These are phyloP conservation scores for Amyloporia xantha DNA, from an alignment of 768 basidiomycete genomes.

Conservation along the genomic window DNA sequence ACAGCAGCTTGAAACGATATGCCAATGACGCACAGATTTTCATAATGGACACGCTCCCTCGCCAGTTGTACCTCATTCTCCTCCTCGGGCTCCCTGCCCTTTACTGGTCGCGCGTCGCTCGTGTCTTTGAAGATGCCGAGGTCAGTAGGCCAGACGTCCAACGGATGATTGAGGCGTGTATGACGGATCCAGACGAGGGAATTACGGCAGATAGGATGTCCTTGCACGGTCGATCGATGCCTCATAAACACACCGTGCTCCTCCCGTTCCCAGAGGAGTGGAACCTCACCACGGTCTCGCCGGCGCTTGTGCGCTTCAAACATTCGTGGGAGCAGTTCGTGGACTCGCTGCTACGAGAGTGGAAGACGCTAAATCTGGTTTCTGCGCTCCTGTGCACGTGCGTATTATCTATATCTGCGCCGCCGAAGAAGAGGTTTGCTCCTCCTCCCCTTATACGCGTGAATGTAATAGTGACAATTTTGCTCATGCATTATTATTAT, in stretches of 20 bases:
- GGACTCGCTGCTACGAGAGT: slow-evolving; percentile 61
- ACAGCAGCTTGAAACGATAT: slow-evolving; percentile 11
- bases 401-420: slow-evolving; percentile 17
- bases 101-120: slow-evolving; percentile 74
- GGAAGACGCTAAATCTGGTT: slow-evolving; percentile 72
- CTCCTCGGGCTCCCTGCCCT: slow-evolving; percentile 70
- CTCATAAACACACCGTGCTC: neutral
- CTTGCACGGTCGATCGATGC: neutral
- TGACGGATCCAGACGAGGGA: slow-evolving; percentile 1
- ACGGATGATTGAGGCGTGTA: slow-evolving; percentile 29
- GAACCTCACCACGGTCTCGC: slow-evolving; percentile 45
- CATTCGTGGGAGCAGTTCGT: slow-evolving; percentile 66
- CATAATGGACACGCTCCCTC: slow-evolving; percentile 33
- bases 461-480: neutral
- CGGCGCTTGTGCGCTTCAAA: slow-evolving; percentile 58
- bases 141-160: slow-evolving; percentile 67
- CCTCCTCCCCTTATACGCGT: neutral
- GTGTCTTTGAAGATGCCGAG: slow-evolving; percentile 73
- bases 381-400: slow-evolving; percentile 55
- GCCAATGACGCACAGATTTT: slow-evolving; percentile 15
- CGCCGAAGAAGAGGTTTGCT: slow-evolving; percentile 1
- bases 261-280: slow-evolving; percentile 32
- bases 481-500: neutral
- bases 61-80: slow-evolving; percentile 36
- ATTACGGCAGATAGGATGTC: too few species aligned